phyloP scores from a whole-genome alignment of 108 stramenopile species.

The Conticribra weissflogii region DNA sequence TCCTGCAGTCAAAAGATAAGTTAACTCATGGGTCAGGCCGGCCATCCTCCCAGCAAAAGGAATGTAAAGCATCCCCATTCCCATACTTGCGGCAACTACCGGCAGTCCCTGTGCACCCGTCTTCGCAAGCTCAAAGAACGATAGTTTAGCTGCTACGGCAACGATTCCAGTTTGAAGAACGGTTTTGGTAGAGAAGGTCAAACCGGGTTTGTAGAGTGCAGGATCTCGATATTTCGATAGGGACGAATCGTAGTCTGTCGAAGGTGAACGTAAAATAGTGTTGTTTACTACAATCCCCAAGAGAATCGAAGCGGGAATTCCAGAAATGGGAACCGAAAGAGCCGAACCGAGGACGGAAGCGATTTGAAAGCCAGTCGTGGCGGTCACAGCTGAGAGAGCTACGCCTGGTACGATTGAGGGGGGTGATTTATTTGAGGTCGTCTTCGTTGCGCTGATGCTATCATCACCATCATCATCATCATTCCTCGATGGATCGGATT shows the following conservation, averaged over 20 bases:
- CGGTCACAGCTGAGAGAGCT: constrained; percentile 44
- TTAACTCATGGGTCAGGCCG: constrained; percentile 48
- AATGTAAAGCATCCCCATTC: constrained; percentile 53
- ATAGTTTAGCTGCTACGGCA: constrained; percentile 62
- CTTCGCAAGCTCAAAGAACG: constrained; percentile 49
- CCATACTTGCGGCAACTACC: constrained; percentile 49
- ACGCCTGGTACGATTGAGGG: constrained; percentile 51
- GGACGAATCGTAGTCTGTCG: neutral
- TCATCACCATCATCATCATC: neutral
- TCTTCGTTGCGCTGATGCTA: neutral
- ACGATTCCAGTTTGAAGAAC: constrained; percentile 67
- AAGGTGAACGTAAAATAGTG: constrained; percentile 6
- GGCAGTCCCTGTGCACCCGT: constrained; percentile 54
- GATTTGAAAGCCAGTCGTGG: constrained; percentile 46
- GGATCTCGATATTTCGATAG: constrained; percentile 12
- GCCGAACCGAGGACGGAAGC: constrained; percentile 31
- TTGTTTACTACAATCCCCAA: constrained; percentile 56
- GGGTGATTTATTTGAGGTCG: neutral
- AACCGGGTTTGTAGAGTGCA: constrained; percentile 37
- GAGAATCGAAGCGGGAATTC: constrained; percentile 61
- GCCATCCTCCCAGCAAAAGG: constrained; percentile 45
- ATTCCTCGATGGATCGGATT: neutral
- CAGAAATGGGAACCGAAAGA: constrained; percentile 50
- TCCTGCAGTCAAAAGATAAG: constrained; percentile 59
- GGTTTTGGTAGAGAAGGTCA: constrained; percentile 60